Percentiles rank a stretch among this genome's conserved stretches.
Conservation (phyloP, 495 filamentous ascomycete genomes). For the Talaromyces thailandensis region DNA sequence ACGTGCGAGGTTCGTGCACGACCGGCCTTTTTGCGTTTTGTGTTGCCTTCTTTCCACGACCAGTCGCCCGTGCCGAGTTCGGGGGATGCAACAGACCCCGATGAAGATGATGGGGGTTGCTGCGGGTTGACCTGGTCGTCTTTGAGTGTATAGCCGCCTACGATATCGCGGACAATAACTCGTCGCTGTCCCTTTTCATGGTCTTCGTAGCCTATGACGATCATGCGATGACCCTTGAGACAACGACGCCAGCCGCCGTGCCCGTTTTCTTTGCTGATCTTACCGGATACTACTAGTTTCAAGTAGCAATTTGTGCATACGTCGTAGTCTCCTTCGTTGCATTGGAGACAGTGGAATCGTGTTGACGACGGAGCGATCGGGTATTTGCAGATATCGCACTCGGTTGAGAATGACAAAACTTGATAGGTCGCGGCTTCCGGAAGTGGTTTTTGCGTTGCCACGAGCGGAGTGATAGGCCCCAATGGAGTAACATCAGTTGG, state of each 20-base stretch:
- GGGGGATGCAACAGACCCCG: constrained; percentile 14
- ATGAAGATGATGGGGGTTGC: constrained; percentile 5
- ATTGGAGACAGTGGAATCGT: constrained; percentile 67
- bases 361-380: constrained; percentile 57
- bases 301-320: constrained; percentile 72
- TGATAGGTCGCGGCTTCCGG: constrained; percentile 26
- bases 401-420: constrained; percentile 56
- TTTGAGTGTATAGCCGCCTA: constrained; percentile 59
- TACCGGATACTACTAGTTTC: constrained; percentile 46
- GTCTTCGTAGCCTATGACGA: constrained; percentile 65
- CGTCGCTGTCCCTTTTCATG: constrained; percentile 46
- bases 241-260: constrained; percentile 74
- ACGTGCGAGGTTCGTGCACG: constrained; percentile 17
- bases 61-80: constrained; percentile 28
- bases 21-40: constrained; percentile 40
- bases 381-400: constrained; percentile 65
- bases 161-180: constrained; percentile 52
- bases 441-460: constrained; percentile 17
- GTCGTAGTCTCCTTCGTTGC: constrained; percentile 71
- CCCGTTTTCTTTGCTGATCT: constrained; percentile 65
- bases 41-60: constrained; percentile 42
- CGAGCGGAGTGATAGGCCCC: constrained; percentile 23
- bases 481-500: constrained; percentile 16
- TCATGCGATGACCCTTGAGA: constrained; percentile 72
- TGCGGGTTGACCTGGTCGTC: constrained; percentile 33